Evolutionary conservation across 192 early-diverging fungal species (phyloP).

Genomic region (Podila clonocystis): DNA sequence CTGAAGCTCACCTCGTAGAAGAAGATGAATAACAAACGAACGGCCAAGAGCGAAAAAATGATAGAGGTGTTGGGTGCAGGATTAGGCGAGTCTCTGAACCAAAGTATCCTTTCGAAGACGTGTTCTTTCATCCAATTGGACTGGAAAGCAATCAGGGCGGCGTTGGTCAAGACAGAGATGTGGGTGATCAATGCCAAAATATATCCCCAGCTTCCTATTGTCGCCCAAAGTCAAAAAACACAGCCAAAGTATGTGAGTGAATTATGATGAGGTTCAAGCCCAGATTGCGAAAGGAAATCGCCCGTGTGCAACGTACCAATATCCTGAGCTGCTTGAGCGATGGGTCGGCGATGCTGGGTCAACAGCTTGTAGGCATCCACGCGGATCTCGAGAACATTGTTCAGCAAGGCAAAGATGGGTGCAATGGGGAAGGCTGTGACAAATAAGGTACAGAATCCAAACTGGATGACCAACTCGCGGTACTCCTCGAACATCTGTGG

Average conservation of each 20-base stretch:
- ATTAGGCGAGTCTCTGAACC: not conserved
- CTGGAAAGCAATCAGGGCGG: conserved; percentile 53
- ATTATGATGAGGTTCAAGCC: too few relatives aligned
- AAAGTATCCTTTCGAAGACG: conserved; percentile 13
- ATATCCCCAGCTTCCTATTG: conserved; percentile 48
- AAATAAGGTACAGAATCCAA: conserved; percentile 78
- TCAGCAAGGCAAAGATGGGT: conserved; percentile 69
- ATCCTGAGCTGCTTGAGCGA: conserved; percentile 47
- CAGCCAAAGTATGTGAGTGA: too few relatives aligned
- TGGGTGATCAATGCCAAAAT: conserved; percentile 48
- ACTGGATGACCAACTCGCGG: conserved; percentile 65
- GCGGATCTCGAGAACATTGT: conserved; percentile 70
- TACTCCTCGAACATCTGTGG: conserved; percentile 53
- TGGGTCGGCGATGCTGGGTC: conserved; percentile 40
- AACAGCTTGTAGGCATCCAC: conserved; percentile 60
- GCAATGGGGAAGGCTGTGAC: conserved; percentile 74
- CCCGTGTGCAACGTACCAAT: conserved; percentile 46
- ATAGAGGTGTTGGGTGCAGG: too few relatives aligned
- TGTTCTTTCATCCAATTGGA: conserved; percentile 43
- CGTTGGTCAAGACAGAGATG: conserved; percentile 54
- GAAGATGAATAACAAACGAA: conserved; percentile 48
- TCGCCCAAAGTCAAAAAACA: too few relatives aligned
- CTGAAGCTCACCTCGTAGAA: conserved; percentile 45
- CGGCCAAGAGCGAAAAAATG: conserved; percentile 23
- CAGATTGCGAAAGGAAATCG: not conserved